Percentiles rank a stretch among this genome's conserved stretches.
Conservation (phyloP, 2,329 filamentous ascomycete species). For the Fusarium abutilonis region DNA sequence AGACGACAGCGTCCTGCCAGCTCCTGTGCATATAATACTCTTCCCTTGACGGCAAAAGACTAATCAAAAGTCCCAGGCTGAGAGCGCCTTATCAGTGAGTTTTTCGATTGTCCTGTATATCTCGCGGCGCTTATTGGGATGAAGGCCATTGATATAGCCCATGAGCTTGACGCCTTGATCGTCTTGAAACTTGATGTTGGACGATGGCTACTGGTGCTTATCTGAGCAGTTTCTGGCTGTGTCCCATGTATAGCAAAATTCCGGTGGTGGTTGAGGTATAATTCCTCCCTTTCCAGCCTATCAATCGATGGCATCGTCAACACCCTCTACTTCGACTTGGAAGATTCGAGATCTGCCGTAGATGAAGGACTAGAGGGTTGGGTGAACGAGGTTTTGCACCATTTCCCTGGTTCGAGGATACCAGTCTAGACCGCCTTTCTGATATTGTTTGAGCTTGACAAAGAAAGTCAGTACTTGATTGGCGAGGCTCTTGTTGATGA, state of each 20-base stretch:
- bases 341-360: conserved; percentile 49
- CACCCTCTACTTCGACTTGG: conserved; percentile 43
- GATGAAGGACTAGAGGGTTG: conserved; percentile 35
- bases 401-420: conserved; percentile 13
- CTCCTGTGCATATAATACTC: neutral
- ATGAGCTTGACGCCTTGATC: conserved; percentile 49
- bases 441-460: conserved; percentile 28
- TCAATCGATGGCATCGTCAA: conserved; percentile 36
- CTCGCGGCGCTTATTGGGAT: conserved; percentile 48
- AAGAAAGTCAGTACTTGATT: conserved; percentile 26
- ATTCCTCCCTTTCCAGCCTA: conserved; percentile 40
- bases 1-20: conserved; percentile 23
- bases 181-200: conserved; percentile 53
- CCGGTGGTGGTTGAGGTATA: conserved; percentile 9
- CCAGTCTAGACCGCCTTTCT: conserved; percentile 30
- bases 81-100: conserved; percentile 50
- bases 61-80: conserved; percentile 56
- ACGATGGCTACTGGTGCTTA: conserved; percentile 43
- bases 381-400: conserved; percentile 32
- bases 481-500: conserved; percentile 22
- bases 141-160: conserved; percentile 60
- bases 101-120: conserved; percentile 52
- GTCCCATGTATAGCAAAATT: too few relatives aligned
- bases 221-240: conserved; percentile 50
- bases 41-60: accelerated